A percentile compares a stretch with the other conserved stretches of the same genome.
phyloP scores from a whole-genome alignment of 768 basidiomycete genomes.

The Calocera viscosa region DNA sequence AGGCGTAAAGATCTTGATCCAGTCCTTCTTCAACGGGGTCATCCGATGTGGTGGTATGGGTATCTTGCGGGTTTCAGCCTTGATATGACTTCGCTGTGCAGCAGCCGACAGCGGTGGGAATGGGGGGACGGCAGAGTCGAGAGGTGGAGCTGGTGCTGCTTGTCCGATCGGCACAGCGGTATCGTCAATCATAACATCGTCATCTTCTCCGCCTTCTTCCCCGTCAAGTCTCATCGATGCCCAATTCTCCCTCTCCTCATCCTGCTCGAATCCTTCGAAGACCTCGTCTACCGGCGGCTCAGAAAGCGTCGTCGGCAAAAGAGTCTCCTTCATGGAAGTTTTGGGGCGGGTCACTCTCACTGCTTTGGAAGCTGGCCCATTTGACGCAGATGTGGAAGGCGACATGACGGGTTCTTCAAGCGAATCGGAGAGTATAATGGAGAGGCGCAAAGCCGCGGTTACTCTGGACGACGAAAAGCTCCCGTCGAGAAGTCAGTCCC shows the following conservation, averaged over 20 bases:
- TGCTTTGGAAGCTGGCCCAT: constrained; percentile 11
- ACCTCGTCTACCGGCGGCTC: constrained; percentile 16
- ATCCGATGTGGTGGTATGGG: constrained; percentile 93
- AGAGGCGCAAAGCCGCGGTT: neutral
- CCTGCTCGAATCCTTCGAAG: constrained; percentile 20
- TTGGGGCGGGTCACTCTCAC: neutral
- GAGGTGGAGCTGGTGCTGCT: constrained; percentile 23
- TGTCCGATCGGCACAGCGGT: constrained; percentile 26
- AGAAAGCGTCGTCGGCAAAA: constrained; percentile 11
- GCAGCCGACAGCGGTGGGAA: constrained; percentile 59
- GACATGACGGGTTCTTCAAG: neutral
- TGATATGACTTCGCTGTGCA: constrained; percentile 44
- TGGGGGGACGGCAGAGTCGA: constrained; percentile 39
- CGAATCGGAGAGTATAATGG: neutral
- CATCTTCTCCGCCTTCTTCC: constrained; percentile 35
- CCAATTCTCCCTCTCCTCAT: constrained; percentile 22
- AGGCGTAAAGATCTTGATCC: constrained; percentile 90
- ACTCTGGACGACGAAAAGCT: constrained; percentile 7
- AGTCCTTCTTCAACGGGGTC: constrained; percentile 93
- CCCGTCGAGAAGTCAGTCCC: neutral
- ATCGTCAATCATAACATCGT: constrained; percentile 51
- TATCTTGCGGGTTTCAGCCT: constrained; percentile 78
- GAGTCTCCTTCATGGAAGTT: neutral
- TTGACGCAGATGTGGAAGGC: constrained; percentile 4
- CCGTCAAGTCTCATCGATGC: constrained; percentile 18